Evolutionary conservation across 768 basidiomycete genomes (phyloP).

Genomic region (Amanita molliuscula): DNA sequence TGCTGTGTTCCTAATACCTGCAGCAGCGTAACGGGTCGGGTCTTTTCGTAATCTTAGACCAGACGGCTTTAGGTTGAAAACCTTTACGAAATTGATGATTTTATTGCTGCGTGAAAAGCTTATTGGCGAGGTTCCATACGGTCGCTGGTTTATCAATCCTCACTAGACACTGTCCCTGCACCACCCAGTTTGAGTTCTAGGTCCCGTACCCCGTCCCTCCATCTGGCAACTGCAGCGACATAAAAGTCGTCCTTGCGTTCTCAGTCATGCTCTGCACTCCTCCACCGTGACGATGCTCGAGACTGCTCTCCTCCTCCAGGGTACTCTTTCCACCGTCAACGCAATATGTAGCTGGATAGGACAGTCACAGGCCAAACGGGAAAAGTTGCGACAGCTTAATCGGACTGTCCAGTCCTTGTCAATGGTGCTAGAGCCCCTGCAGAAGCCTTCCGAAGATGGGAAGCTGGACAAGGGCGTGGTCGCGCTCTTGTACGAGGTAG

Average conservation of each 20-base stretch:
- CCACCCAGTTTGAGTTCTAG: too few species aligned
- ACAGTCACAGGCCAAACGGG: background rate
- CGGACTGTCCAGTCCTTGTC: background rate
- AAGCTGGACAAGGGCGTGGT: background rate
- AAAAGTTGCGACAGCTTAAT: background rate
- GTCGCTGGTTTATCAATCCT: too few species aligned
- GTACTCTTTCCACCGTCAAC: background rate
- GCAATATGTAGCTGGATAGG: background rate
- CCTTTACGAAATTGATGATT: too few species aligned
- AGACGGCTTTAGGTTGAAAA: too few species aligned
- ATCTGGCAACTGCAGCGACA: background rate
- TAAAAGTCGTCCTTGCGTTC: background rate
- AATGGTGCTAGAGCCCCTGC: background rate
- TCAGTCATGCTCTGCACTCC: background rate
- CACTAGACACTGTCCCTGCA: too few species aligned
- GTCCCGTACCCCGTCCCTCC: background rate
- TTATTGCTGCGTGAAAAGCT: too few species aligned
- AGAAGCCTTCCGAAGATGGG: background rate
- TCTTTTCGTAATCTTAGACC: too few species aligned
- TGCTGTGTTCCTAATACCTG: too few species aligned
- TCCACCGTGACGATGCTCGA: background rate
- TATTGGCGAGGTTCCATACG: too few species aligned
- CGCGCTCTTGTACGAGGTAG: slow-evolving; percentile 10
- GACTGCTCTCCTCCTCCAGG: background rate
- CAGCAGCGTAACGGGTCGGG: too few species aligned